phyloP scores from a whole-genome alignment of 2,329 filamentous ascomycete genomes.

The Macrophomina tecta region DNA sequence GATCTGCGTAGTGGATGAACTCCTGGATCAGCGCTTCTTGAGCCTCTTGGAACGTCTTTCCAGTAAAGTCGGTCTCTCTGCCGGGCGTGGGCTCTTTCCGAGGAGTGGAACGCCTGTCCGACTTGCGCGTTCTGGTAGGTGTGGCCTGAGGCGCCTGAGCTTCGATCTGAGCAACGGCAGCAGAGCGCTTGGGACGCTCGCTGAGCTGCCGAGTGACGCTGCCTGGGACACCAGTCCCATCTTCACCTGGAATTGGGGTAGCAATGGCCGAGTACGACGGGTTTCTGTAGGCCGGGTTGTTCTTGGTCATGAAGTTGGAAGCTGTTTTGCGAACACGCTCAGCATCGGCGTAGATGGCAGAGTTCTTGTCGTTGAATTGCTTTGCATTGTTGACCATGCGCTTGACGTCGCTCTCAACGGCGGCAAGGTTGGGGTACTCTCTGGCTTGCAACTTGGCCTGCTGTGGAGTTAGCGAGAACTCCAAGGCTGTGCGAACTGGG shows the following conservation, averaged over 20 bases:
- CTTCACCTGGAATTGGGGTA: constrained; percentile 69
- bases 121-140: constrained; percentile 36
- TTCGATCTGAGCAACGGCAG: constrained; percentile 8
- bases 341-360: constrained; percentile 78
- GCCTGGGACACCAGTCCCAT: constrained; percentile 28
- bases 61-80: constrained; percentile 65
- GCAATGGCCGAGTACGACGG: constrained; percentile 73
- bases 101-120: constrained; percentile 31
- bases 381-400: constrained; percentile 88
- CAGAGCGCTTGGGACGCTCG: constrained; percentile 27
- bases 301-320: constrained; percentile 85
- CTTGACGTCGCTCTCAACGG: constrained; percentile 84
- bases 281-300: constrained; percentile 80
- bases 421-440: constrained; percentile 73
- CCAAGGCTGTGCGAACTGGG: background rate
- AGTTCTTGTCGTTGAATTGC: constrained; percentile 77
- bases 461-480: constrained; percentile 31
- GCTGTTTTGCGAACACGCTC: constrained; percentile 85
- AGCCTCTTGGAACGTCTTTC: constrained; percentile 79
- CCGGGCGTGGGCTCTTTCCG: constrained; percentile 41
- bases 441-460: constrained; percentile 69
- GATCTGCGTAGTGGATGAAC: constrained; percentile 70
- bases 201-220: constrained; percentile 26
- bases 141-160: constrained; percentile 1
- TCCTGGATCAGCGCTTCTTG: constrained; percentile 86